These are phyloP conservation scores for Metschnikowia hibisci DNA, from an alignment of 805 yeast species.

Conservation along the genomic window DNA sequence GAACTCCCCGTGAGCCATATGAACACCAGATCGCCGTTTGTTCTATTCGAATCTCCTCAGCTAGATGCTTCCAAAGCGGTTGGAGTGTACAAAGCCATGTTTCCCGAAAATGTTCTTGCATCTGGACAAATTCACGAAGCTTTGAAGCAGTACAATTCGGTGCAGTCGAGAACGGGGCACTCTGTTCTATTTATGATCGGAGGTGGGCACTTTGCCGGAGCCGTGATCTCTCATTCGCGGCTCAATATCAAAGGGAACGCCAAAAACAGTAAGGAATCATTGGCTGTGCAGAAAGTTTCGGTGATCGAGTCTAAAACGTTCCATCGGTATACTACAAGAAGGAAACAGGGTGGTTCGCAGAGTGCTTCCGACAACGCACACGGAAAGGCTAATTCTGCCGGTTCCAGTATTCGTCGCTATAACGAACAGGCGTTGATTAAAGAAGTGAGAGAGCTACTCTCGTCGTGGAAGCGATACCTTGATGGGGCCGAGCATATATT, in stretches of 20 bases:
- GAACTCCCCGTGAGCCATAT: constrained; percentile 46
- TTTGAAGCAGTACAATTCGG: constrained; percentile 7
- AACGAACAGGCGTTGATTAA: constrained; percentile 79
- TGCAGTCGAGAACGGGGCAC: constrained; percentile 28
- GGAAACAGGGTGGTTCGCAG: constrained; percentile 98
- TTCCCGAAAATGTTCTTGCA: constrained; percentile 37
- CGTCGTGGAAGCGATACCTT: constrained; percentile 60
- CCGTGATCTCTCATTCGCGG: constrained; percentile 73
- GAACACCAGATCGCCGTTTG: constrained; percentile 67
- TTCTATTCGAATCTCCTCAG: constrained; percentile 50
- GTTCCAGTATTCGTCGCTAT: constrained; percentile 82
- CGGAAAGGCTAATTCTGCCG: constrained; percentile 96
- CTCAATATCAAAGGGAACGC: constrained; percentile 53
- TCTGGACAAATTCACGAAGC: constrained; percentile 44
- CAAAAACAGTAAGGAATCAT: constrained; percentile 42
- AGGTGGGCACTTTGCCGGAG: constrained; percentile 98
- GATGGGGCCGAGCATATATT: constrained; percentile 65
- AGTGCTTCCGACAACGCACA: constrained; percentile 86
- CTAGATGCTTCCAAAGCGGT: constrained; percentile 48
- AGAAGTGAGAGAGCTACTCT: constrained; percentile 71
- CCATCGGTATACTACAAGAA: constrained; percentile 92
- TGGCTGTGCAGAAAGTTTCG: constrained; percentile 60
- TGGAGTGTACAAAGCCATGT: constrained; percentile 65
- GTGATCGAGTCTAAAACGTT: constrained; percentile 76
- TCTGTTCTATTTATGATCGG: constrained; percentile 92